phyloP scores from a whole-genome alignment of 2,329 filamentous ascomycete genomes.

The Fusarium annulatum region DNA sequence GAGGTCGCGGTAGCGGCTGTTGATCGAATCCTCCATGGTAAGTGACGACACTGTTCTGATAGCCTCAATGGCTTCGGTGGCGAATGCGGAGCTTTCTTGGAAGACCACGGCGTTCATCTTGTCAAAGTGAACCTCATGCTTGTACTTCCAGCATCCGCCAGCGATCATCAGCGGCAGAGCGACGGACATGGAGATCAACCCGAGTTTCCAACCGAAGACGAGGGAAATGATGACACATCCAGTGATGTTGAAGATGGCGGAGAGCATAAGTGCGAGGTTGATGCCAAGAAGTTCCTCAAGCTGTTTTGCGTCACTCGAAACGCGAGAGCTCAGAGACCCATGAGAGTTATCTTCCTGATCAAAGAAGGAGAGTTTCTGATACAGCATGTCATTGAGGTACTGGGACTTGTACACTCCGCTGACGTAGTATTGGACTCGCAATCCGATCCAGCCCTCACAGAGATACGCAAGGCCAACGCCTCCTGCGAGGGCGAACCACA shows the following conservation, averaged over 20 bases:
- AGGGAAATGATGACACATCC: conserved; percentile 48
- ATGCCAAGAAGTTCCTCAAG: conserved; percentile 49
- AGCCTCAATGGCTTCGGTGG: conserved; percentile 69
- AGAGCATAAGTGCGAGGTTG: conserved; percentile 46
- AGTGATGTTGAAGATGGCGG: conserved; percentile 45
- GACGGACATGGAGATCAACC: conserved; percentile 51
- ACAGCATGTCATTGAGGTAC: conserved; percentile 47
- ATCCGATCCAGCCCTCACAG: conserved; percentile 35
- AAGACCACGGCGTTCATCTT: conserved; percentile 68
- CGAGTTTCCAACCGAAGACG: conserved; percentile 53
- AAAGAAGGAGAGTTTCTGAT: conserved; percentile 46
- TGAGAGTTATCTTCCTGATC: conserved; percentile 47
- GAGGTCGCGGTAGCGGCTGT: conserved; percentile 50
- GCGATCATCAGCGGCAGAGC: conserved; percentile 50
- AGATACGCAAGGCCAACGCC: conserved; percentile 47
- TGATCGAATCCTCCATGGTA: conserved; percentile 69
- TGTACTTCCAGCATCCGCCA: conserved; percentile 53
- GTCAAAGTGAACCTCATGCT: conserved; percentile 66
- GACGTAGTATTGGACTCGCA: conserved; percentile 24
- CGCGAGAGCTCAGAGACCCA: conserved; percentile 42
- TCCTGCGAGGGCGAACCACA: conserved; percentile 47
- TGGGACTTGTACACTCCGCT: conserved; percentile 42
- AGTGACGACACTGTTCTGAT: conserved; percentile 72
- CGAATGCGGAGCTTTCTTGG: conserved; percentile 70
- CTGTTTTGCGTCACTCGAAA: conserved; percentile 47